Conservation (phyloP, 768 basidiomycete species). For the Collybiopsis luxurians region DNA sequence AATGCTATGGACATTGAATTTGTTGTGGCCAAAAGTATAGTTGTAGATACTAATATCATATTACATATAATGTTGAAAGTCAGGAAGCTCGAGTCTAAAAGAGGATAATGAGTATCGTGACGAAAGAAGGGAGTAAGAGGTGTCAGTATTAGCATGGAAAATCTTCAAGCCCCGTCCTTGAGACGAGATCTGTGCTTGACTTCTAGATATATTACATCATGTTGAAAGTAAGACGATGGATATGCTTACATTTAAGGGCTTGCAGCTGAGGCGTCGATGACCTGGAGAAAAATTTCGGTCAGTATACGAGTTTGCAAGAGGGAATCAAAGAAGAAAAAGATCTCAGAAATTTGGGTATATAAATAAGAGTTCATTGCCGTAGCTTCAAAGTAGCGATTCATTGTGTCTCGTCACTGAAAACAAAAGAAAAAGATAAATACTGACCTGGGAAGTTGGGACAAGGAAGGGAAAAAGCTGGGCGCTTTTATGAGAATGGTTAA, state of each 20-base stretch:
- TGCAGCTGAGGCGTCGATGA: too few relatives aligned
- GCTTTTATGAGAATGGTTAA: slow-evolving; percentile 22
- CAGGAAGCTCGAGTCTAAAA: not conserved
- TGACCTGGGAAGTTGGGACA: not conserved
- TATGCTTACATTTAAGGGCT: not conserved
- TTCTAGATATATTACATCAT: slow-evolving; percentile 77
- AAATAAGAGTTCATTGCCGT: slow-evolving; percentile 61
- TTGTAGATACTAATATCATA: not conserved
- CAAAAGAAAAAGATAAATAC: slow-evolving; percentile 6
- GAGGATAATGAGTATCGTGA: not conserved
- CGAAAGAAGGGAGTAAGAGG: not conserved
- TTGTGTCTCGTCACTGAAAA: slow-evolving; percentile 61
- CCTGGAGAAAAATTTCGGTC: slow-evolving; percentile 13
- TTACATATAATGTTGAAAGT: not conserved
- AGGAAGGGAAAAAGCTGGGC: slow-evolving; percentile 12
- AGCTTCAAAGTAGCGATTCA: slow-evolving; percentile 92
- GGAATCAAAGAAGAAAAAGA: slow-evolving; percentile 19
- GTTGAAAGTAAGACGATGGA: slow-evolving; percentile 11
- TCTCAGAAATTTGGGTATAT: slow-evolving; percentile 95
- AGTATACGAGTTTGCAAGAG: slow-evolving; percentile 8
- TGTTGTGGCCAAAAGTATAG: slow-evolving; percentile 46
- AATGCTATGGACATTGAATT: slow-evolving; percentile 65
- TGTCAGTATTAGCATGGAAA: slow-evolving; percentile 90
- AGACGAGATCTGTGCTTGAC: slow-evolving; percentile 88
- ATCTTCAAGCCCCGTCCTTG: slow-evolving; percentile 71